Evolutionary conservation across 202 grass and related monocot species (phyloP).

Genomic region (Panicum hallii): DNA sequence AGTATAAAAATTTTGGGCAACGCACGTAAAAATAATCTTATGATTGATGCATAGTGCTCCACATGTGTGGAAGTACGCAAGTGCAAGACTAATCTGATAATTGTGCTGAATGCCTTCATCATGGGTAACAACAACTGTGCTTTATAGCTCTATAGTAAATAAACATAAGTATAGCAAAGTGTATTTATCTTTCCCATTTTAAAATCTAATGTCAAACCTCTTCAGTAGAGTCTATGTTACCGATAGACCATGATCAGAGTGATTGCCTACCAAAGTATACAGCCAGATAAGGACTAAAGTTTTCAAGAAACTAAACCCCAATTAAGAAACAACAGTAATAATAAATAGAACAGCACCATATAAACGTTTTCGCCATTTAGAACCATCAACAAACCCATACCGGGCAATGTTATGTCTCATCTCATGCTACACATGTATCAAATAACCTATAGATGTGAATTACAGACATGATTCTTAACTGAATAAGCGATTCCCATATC

Average conservation of each 20-base stretch:
- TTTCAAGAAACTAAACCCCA: slow-evolving; percentile 12
- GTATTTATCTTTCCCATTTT: background rate
- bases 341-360: slow-evolving; percentile 19
- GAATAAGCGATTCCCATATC: slow-evolving; percentile 31
- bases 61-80: background rate
- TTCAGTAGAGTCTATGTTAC: slow-evolving; percentile 5
- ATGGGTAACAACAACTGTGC: background rate
- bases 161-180: background rate
- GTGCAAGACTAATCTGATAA: background rate
- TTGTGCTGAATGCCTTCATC: slow-evolving; percentile 3
- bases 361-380: slow-evolving; percentile 33
- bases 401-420: background rate
- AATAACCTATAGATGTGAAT: slow-evolving; percentile 17
- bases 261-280: slow-evolving; percentile 12
- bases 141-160: background rate
- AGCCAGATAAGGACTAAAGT: background rate
- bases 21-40: background rate
- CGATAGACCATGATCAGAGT: slow-evolving; percentile 11
- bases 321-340: background rate
- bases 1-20: slow-evolving; percentile 36
- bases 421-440: slow-evolving; percentile 32
- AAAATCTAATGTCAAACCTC: slow-evolving; percentile 14
- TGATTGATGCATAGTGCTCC: background rate
- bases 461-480: slow-evolving; percentile 7
- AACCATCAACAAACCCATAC: slow-evolving; percentile 2